Evolutionary conservation across 805 yeast species (phyloP), one percentile per base, ranked within the genome.

Genomic region (Candida qinlingensis): DNA sequence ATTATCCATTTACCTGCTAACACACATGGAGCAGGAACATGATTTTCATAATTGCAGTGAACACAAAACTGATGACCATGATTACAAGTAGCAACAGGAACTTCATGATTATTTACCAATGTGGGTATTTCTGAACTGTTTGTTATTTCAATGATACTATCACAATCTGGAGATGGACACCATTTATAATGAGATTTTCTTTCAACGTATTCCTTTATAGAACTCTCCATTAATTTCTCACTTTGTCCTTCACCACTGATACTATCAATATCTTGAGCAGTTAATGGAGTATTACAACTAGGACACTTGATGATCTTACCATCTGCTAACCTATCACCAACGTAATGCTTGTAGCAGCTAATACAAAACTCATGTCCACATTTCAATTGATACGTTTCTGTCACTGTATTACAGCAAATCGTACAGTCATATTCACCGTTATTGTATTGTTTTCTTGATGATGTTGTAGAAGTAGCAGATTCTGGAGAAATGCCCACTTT

Each of bases 81-180:
- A 2, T 67, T 60, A 63, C 99, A 94, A 29, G 71, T 66, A 3
- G 88, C 97, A 7, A 81, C 73, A 4, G 96, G 92, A 1, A 87
- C 72, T n/a, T 48, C 31, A 6, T 49, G 8, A 27, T 48, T 25
- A 5, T 38, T 35, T 0, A 54, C 52, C 2, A 54, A 8, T 3
- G 31, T 36, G 8, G 49, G 44, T 3, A 59, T 42, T 3, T 53
- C 56, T 1, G 46, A 25, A 0, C 37, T 9, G 33, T 59, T 57
- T n/a, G 44, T 7, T 0, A 58, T 46, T 41, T 74, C 75, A 34
- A 88, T 74, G 27, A 87, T 73, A 41, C 75, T 68, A 39, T 74
- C 71, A 63, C 97, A 87, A 60, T 86, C 96, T 0, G 91, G 83
- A 1, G 86, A 83, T 0, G 97, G 96, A 64, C 98, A 91, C 85